These are phyloP conservation scores for Cornus kousa DNA, from an alignment of 148 eudicot genomes.

Conservation along the genomic window DNA sequence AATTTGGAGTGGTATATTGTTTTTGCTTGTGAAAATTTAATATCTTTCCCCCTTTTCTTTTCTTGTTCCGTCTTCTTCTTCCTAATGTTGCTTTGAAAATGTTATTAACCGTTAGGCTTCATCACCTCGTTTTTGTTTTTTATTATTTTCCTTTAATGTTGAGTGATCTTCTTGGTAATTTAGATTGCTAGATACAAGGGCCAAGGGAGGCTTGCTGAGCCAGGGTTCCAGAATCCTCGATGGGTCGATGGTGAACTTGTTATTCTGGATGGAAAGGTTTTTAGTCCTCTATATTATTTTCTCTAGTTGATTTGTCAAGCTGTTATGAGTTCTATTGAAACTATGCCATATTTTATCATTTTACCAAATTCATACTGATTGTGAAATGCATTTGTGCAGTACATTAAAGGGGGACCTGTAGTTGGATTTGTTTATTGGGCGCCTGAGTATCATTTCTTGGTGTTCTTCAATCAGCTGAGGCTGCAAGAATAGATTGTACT, in stretches of 20 bases:
- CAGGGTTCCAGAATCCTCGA: slow-evolving; percentile 77
- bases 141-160: background rate
- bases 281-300: background rate
- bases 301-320: background rate
- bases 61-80: background rate
- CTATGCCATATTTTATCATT: background rate
- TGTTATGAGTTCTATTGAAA: background rate
- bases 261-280: slow-evolving; percentile 95
- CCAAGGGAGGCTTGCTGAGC: slow-evolving; percentile 94
- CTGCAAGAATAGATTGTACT: slow-evolving; percentile 50
- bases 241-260: slow-evolving; percentile 99
- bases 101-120: background rate
- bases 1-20: slow-evolving; percentile 86
- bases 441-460: slow-evolving; percentile 80
- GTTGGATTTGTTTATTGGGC: slow-evolving; percentile 96
- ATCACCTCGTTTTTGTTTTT: background rate
- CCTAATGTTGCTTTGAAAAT: background rate
- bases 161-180: slow-evolving; percentile 1
- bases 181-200: slow-evolving; percentile 97
- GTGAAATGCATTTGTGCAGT: slow-evolving; percentile 44
- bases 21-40: background rate
- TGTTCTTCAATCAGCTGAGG: slow-evolving; percentile 85
- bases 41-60: background rate
- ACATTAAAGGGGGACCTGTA: slow-evolving; percentile 82
- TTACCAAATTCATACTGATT: background rate